A percentile compares a stretch with the other conserved stretches of the same genome.
Evolutionary conservation across 305 asterid species (phyloP).

Genomic region (Rubia balearica): DNA sequence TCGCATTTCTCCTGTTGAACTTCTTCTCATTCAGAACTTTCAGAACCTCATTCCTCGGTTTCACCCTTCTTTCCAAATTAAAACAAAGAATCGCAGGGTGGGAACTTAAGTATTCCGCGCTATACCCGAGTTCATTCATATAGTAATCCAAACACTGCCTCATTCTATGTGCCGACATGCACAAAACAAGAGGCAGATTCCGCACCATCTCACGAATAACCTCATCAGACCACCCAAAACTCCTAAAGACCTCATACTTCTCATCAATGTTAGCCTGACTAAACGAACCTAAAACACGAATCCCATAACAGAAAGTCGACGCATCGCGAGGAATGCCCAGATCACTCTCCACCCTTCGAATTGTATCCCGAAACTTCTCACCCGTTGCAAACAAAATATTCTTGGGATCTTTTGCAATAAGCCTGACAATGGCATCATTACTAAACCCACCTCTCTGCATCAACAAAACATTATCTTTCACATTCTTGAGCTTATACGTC

Average conservation of each 20-base stretch:
- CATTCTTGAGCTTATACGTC: neutral
- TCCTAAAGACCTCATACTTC: neutral
- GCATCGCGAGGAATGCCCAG: neutral
- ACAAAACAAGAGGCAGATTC: conserved; percentile 15
- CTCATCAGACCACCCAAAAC: conserved; percentile 8
- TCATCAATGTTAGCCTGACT: neutral
- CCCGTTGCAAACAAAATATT: conserved; percentile 5
- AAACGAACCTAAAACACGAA: neutral
- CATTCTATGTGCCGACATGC: conserved; percentile 15
- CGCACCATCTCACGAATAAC: neutral
- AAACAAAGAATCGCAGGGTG: conserved; percentile 15
- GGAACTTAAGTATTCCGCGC: conserved; percentile 12
- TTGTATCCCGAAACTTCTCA: conserved; percentile 2
- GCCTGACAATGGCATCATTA: neutral
- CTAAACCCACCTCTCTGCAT: neutral
- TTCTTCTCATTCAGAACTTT: conserved; percentile 23
- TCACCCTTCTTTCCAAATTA: conserved; percentile 23
- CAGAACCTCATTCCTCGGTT: conserved; percentile 22
- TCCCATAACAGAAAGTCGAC: neutral
- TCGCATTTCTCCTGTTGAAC: conserved; percentile 5
- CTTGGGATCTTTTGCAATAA: conserved; percentile 4
- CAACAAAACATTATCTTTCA: conserved; percentile 3
- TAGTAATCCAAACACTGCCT: conserved; percentile 18
- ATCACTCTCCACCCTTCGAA: neutral
- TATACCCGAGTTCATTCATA: conserved; percentile 21